These are phyloP conservation scores for Rehmannia glutinosa DNA, from an alignment of 257 asterid genomes.

Conservation along the genomic window DNA sequence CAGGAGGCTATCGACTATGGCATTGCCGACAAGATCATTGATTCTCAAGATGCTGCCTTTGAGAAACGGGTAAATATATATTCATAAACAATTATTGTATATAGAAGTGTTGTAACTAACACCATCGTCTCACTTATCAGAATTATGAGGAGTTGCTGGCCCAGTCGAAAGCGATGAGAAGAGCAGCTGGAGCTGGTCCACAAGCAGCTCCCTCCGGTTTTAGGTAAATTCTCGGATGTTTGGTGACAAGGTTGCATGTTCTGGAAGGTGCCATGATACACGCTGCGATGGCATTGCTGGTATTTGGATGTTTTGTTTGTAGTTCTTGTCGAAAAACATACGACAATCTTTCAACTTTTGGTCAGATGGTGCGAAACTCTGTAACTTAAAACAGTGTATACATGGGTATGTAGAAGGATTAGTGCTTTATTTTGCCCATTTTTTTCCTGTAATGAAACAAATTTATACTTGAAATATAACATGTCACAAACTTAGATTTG, in stretches of 20 bases:
- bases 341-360: not conserved
- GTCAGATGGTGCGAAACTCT: not conserved
- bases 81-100: not conserved
- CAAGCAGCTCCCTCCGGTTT: slow-evolving; percentile 70
- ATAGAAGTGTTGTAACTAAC: slow-evolving; percentile 21
- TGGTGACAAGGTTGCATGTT: not conserved
- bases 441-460: not conserved
- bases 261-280: not conserved
- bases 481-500: not conserved
- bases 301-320: not conserved
- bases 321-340: not conserved
- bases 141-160: slow-evolving; percentile 67
- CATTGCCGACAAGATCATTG: slow-evolving; percentile 76
- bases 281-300: not conserved
- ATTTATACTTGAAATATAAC: not conserved
- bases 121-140: slow-evolving; percentile 27
- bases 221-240: slow-evolving; percentile 29
- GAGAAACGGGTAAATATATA: slow-evolving; percentile 64
- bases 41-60: slow-evolving; percentile 52
- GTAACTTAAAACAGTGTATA: not conserved
- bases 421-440: not conserved
- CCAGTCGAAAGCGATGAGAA: slow-evolving; percentile 63
- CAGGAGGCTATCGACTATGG: slow-evolving; percentile 86
- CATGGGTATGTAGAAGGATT: not conserved
- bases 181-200: slow-evolving; percentile 47